phyloP scores from a whole-genome alignment of 2,329 filamentous ascomycete genomes.

The Eurotiales sp. region DNA sequence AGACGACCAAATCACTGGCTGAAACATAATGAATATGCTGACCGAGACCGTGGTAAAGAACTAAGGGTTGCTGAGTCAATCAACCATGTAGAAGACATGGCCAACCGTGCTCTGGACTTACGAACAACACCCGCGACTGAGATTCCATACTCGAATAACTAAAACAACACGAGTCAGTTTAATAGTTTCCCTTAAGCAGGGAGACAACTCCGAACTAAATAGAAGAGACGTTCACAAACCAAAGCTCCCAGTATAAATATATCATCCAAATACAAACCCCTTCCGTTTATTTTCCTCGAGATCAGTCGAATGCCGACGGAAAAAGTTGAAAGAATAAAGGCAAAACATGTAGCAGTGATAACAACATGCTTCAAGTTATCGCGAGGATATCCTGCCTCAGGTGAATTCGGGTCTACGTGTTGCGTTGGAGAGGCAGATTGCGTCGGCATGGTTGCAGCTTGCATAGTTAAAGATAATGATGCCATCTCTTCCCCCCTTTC shows the following conservation, averaged over 20 bases:
- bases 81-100: neutral
- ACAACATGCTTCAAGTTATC: neutral
- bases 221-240: conserved; percentile 14
- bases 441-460: neutral
- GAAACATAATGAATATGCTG: conserved; percentile 4
- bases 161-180: too few species aligned
- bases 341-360: neutral
- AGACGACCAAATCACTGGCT: conserved; percentile 19
- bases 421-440: neutral
- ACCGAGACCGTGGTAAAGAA: neutral
- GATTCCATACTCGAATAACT: neutral
- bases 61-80: neutral
- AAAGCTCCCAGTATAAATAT: conserved; percentile 17
- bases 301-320: neutral
- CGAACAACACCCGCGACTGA: neutral
- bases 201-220: too few species aligned
- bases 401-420: neutral
- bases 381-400: neutral
- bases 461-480: too few species aligned
- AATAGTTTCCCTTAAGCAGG: too few species aligned
- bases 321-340: neutral
- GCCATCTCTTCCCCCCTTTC: too few species aligned
- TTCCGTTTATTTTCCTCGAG: neutral
- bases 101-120: neutral
- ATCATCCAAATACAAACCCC: conserved; percentile 3